Conservation (phyloP, 2,329 filamentous ascomycete genomes). For the Paraphaeosphaeria sporulosa region DNA sequence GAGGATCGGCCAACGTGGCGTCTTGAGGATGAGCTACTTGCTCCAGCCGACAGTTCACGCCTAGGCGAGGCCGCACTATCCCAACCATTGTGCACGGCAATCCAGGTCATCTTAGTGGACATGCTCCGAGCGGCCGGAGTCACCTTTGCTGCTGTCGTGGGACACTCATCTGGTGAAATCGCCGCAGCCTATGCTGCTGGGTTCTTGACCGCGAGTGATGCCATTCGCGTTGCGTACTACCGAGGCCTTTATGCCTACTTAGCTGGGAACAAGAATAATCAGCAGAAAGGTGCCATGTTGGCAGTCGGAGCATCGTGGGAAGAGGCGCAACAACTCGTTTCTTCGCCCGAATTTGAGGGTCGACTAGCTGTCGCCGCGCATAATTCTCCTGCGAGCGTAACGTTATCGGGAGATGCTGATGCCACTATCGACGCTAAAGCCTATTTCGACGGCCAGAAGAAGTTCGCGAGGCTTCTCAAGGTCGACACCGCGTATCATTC, state of each 20-base stretch:
- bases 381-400: slow-evolving; percentile 30
- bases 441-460: slow-evolving; percentile 26
- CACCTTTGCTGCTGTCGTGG: slow-evolving; percentile 20
- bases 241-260: slow-evolving; percentile 19
- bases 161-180: slow-evolving; percentile 37
- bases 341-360: slow-evolving; percentile 20
- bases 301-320: slow-evolving; percentile 24
- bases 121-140: slow-evolving; percentile 19
- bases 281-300: slow-evolving; percentile 36
- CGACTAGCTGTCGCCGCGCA: slow-evolving; percentile 30
- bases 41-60: not conserved
- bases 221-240: slow-evolving; percentile 28
- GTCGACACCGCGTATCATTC: slow-evolving; percentile 43
- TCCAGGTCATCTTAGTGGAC: slow-evolving; percentile 28
- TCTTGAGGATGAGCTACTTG: slow-evolving; percentile 13
- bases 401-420: slow-evolving; percentile 30
- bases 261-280: not conserved
- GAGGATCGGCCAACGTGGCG: slow-evolving; percentile 10
- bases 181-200: slow-evolving; percentile 50
- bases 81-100: slow-evolving; percentile 31
- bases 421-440: slow-evolving; percentile 14
- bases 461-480: slow-evolving; percentile 23
- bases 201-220: slow-evolving; percentile 24
- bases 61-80: slow-evolving; percentile 10
- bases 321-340: slow-evolving; percentile 35